Base-by-base conservation (phyloP, 225 moss, liverwort and hornwort genomes). In the Pseudoscleropodium purum region DNA sequence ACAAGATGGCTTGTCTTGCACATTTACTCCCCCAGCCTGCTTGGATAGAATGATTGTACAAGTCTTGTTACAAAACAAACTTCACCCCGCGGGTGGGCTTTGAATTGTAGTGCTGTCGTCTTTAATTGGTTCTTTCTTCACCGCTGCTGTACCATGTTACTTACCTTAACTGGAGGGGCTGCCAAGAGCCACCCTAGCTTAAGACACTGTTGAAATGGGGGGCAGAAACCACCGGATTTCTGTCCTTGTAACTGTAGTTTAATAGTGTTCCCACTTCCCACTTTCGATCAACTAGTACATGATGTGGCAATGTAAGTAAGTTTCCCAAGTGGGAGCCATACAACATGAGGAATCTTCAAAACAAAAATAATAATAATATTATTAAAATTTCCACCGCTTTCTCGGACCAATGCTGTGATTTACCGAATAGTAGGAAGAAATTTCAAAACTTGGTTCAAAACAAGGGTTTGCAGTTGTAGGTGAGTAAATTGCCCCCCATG, bases 1-100 rank as follows among this genome's bases (percentile, higher is more conserved):
- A 79, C 88, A 2, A 45, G 89, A 75, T 89, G 75, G 60, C 92
- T 92, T 92, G 89, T 81, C 62, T 91, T 89, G 89, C 92, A 92
- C 92, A 89, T 91, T 87, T 84, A 13, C 75, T 34, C 70, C 2
- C 2, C 54, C 20, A 18, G 47, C 47, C 60, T 24, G 19, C 51
- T 76, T 23, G 62, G 26, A 34, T n/a, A 27, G 59, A 86, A 87
- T 91, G 89, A 89, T 87, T 84, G 92, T 89, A 80, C 89, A 52
- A 80, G 66, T 90, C 51, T 91, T 84, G 90, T 89, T 87, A 84
- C 84, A 69, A 86, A 91, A 89, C 90, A 75, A 92, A 84, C 89
- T 84, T 87, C 87, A 91, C 89, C 89, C 86, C 25, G 88, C 6
- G 1, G 39, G 34, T 37, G 45, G 52, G 64, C 84, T 87, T 88